A percentile compares a stretch with the other conserved stretches of the same genome.
phyloP scores from a whole-genome alignment of 83 land plant species.

The Picea mariana region DNA sequence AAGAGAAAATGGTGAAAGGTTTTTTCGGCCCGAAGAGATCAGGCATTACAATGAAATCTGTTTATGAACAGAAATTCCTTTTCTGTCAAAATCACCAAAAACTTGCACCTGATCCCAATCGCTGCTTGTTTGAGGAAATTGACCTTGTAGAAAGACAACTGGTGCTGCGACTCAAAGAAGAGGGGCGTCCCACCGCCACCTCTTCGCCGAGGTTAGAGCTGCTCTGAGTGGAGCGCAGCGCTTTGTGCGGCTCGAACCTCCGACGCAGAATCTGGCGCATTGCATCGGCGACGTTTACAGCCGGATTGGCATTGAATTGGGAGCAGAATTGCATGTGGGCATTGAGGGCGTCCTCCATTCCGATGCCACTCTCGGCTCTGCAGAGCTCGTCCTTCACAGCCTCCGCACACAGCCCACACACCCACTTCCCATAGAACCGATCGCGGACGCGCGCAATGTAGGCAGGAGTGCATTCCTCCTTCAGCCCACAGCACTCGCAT shows the following conservation, averaged over 20 bases:
- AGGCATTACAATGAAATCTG: no score
- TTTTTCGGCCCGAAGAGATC: no score
- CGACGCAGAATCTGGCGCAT: no score
- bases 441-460: constrained; percentile 47
- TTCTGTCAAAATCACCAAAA: no score
- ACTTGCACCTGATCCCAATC: no score
- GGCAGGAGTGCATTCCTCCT: constrained; percentile 69
- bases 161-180: not conserved
- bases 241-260: constrained; percentile 30
- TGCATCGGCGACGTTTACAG: no score
- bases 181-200: not conserved
- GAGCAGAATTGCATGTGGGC: no score
- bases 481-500: constrained; percentile 75
- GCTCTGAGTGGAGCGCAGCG: constrained; percentile 19
- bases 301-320: no score
- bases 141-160: not conserved
- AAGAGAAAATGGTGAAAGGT: no score
- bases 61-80: no score
- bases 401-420: constrained; percentile 75
- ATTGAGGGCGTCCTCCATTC: no score
- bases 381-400: constrained; percentile 65
- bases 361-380: constrained; percentile 11
- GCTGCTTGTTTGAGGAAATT: no score
- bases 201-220: not conserved
- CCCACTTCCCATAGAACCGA: constrained; percentile 62